Conservation (phyloP, 306 rosid genomes). For the Lathyrus sativus region DNA sequence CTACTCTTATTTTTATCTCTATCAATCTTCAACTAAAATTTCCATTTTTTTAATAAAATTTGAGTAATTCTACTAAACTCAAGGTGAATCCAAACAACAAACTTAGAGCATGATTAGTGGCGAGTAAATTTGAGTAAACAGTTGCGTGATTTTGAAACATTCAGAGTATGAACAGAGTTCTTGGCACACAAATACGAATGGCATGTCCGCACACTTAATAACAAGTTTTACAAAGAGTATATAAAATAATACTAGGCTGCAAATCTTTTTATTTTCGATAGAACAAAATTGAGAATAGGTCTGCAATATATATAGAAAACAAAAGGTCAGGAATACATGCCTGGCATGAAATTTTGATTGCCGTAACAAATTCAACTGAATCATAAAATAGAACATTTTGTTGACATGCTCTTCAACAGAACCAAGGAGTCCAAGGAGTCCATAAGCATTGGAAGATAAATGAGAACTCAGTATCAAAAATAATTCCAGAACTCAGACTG, state of each 20-base stretch:
- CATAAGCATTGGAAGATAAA: slow-evolving; percentile 33
- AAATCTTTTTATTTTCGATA: background rate
- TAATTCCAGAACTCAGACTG: slow-evolving; percentile 36
- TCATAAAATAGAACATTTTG: slow-evolving; percentile 34
- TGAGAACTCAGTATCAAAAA: slow-evolving; percentile 39
- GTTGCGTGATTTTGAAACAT: too few species aligned
- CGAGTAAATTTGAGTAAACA: too few species aligned
- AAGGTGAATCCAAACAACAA: too few species aligned
- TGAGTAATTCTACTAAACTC: too few species aligned
- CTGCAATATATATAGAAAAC: background rate
- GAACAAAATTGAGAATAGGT: background rate
- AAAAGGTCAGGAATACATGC: background rate
- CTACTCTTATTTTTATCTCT: too few species aligned
- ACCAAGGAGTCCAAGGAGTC: slow-evolving; percentile 24
- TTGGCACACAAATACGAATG: background rate
- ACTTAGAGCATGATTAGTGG: too few species aligned
- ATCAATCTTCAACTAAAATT: too few species aligned
- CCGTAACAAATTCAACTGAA: slow-evolving; percentile 35
- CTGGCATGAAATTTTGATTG: slow-evolving; percentile 25
- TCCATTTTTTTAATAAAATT: too few species aligned
- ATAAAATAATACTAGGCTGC: background rate
- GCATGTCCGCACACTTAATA: too few species aligned
- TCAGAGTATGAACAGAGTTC: background rate
- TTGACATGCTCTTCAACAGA: slow-evolving; percentile 36
- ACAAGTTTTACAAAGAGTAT: background rate